A percentile compares a stretch with the other conserved stretches of the same genome.
phyloP scores from a whole-genome alignment of 2,329 filamentous ascomycete genomes.

The Fusarium nygamai region DNA sequence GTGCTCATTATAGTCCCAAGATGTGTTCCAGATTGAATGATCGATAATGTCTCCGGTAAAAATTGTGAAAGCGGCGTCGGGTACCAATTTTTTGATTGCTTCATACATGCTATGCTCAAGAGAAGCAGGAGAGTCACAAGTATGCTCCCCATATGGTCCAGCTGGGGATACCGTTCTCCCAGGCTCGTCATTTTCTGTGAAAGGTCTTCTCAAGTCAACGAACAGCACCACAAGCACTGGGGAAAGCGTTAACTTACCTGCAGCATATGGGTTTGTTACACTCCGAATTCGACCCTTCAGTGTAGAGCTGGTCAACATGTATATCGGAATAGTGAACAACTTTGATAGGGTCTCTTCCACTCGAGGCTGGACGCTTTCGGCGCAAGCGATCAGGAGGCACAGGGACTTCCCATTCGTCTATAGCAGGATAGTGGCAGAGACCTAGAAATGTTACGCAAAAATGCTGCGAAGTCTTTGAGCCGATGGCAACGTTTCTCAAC shows the following conservation, averaged over 20 bases:
- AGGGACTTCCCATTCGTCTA: slow-evolving; percentile 54
- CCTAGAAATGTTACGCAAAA: slow-evolving; percentile 65
- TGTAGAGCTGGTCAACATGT: slow-evolving; percentile 66
- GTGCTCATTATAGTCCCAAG: slow-evolving; percentile 45
- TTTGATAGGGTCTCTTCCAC: slow-evolving; percentile 58
- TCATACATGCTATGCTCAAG: slow-evolving; percentile 66
- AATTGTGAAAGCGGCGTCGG: slow-evolving; percentile 62
- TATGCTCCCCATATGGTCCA: slow-evolving; percentile 61
- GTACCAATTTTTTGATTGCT: slow-evolving; percentile 57
- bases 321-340: slow-evolving; percentile 70
- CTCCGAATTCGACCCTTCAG: slow-evolving; percentile 61
- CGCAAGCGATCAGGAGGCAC: slow-evolving; percentile 56
- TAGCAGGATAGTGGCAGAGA: slow-evolving; percentile 59
- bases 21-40: slow-evolving; percentile 61
- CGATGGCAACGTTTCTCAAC: slow-evolving; percentile 57
- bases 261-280: slow-evolving; percentile 70
- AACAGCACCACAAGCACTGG: background rate
- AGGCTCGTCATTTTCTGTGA: slow-evolving; percentile 57
- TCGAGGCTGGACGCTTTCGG: slow-evolving; percentile 51
- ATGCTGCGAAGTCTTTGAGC: slow-evolving; percentile 60
- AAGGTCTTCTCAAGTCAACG: slow-evolving; percentile 48
- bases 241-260: slow-evolving; percentile 47
- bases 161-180: slow-evolving; percentile 61
- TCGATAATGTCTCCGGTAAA: slow-evolving; percentile 70
- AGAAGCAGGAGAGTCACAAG: slow-evolving; percentile 61